A percentile compares a stretch with the other conserved stretches of the same genome.
Conservation (phyloP, 208 protist species). For the Giardia muris region DNA sequence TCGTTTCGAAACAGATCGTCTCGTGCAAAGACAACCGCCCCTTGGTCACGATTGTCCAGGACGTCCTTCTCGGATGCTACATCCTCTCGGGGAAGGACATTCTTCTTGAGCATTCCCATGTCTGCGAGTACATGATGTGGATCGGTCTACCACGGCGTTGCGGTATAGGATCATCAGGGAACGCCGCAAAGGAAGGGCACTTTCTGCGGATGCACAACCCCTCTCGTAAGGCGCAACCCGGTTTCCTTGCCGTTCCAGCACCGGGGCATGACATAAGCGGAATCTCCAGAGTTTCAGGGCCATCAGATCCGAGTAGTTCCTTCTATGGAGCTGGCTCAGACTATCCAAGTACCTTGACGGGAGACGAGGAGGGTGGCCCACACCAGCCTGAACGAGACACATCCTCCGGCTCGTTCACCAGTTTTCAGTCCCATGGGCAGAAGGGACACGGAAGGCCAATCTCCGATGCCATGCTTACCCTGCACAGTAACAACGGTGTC, state of each 20-base stretch:
- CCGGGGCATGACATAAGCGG: not conserved
- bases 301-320: no score
- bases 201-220: not conserved
- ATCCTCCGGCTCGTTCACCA: not conserved
- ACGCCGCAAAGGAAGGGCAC: not conserved
- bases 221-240: not conserved
- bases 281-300: no score
- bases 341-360: not conserved
- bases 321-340: not conserved
- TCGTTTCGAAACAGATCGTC: slow-evolving; percentile 95
- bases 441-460: not conserved
- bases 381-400: not conserved
- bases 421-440: not conserved
- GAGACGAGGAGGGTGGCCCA: not conserved
- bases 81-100: slow-evolving; percentile 77
- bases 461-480: not conserved
- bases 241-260: not conserved
- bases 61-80: slow-evolving; percentile 72
- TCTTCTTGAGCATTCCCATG: slow-evolving; percentile 77
- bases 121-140: slow-evolving; percentile 91
- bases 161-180: slow-evolving; percentile 59
- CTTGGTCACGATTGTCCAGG: slow-evolving; percentile 98
- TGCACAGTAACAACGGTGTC: not conserved
- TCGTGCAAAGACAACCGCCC: slow-evolving; percentile 86
- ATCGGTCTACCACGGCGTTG: slow-evolving; percentile 63